Conservation (phyloP, 2,329 filamentous ascomycete genomes). For the Waltergamsia citrina region DNA sequence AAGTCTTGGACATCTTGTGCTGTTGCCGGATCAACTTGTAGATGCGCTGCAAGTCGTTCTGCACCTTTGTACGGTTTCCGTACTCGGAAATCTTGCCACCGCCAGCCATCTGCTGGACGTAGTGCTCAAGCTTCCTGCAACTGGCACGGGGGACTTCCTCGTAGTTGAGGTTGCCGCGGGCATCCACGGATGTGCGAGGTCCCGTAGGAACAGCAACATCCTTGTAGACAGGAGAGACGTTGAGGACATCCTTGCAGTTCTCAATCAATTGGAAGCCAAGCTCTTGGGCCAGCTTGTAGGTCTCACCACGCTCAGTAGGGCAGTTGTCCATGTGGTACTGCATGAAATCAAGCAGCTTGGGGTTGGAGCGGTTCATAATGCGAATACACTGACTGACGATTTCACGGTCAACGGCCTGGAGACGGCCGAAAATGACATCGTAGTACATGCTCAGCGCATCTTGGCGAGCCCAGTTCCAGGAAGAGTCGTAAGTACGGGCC, state of each 20-base stretch:
- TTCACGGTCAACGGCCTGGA: constrained; percentile 89
- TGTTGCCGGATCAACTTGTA: constrained; percentile 99
- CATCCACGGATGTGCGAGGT: constrained; percentile 85
- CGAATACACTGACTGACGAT: constrained; percentile 98
- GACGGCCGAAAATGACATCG: constrained; percentile 94
- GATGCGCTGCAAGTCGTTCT: constrained; percentile 87
- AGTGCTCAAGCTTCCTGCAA: constrained; percentile 95
- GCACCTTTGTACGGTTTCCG: constrained; percentile 95
- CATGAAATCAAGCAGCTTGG: constrained; percentile 94
- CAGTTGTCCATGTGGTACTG: constrained; percentile 99
- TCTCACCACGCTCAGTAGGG: constrained; percentile 91
- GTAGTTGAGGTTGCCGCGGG: constrained; percentile 86
- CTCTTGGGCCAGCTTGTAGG: constrained; percentile 94
- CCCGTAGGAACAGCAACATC: constrained; percentile 89
- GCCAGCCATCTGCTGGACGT: constrained; percentile 96
- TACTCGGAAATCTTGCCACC: constrained; percentile 98
- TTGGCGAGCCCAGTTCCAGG: constrained; percentile 98
- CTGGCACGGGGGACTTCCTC: constrained; percentile 78
- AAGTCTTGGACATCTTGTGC: constrained; percentile 93
- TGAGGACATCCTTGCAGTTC: constrained; percentile 90
- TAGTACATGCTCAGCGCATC: constrained; percentile 98
- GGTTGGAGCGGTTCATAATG: constrained; percentile 99
- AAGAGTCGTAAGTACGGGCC: constrained; percentile 92
- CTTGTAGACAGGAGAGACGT: constrained; percentile 83
- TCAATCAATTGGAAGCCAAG: constrained; percentile 89